Evolutionary conservation across 768 basidiomycete species (phyloP).

Genomic region (Kwoniella sp.): DNA sequence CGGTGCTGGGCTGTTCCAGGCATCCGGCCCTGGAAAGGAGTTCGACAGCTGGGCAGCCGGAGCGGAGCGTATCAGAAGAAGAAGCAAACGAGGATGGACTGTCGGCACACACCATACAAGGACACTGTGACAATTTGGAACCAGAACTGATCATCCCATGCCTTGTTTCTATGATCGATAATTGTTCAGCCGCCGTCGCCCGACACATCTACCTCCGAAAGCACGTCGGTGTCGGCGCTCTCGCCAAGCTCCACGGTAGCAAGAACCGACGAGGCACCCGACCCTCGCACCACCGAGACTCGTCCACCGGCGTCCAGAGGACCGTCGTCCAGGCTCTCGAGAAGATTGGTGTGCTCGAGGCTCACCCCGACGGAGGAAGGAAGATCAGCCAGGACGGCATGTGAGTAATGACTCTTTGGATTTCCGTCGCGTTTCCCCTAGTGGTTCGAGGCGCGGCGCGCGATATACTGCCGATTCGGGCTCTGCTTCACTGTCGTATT

Average conservation of each 20-base stretch:
- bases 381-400: slow-evolving; percentile 96
- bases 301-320: slow-evolving; percentile 85
- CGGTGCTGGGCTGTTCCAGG: too few relatives aligned
- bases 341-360: slow-evolving; percentile 97
- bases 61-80: too few relatives aligned
- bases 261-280: slow-evolving; percentile 95
- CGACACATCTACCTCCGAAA: slow-evolving; percentile 99
- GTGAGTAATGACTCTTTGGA: slow-evolving; percentile 43
- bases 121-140: neutral
- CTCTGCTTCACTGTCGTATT: neutral
- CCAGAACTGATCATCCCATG: neutral
- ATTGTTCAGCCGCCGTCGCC: slow-evolving; percentile 78
- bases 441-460: neutral
- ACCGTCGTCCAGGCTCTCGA: slow-evolving; percentile 95
- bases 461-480: neutral
- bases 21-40: too few relatives aligned
- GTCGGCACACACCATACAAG: too few relatives aligned
- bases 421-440: neutral
- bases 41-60: too few relatives aligned
- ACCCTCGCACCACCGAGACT: slow-evolving; percentile 87
- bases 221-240: slow-evolving; percentile 82
- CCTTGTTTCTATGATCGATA: too few relatives aligned
- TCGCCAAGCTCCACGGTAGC: slow-evolving; percentile 91
- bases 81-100: too few relatives aligned
- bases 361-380: slow-evolving; percentile 88